Evolutionary conservation across 225 moss, liverwort and hornwort genomes (phyloP).

Genomic region (Sphagnum contortum): DNA sequence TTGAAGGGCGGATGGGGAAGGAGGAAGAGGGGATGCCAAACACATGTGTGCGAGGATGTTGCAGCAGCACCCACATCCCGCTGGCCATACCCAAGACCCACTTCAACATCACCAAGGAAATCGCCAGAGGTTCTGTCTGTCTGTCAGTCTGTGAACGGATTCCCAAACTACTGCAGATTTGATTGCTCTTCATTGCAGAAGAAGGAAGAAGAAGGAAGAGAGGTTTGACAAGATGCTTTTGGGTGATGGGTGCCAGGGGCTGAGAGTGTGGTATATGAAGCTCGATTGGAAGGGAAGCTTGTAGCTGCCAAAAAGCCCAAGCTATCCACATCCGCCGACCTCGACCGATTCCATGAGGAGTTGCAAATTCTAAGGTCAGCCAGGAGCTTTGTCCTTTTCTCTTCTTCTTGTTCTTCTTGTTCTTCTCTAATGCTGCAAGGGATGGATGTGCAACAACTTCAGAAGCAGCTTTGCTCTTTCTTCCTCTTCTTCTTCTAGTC

Average conservation of each 20-base stretch:
- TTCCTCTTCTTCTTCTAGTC: too few species aligned
- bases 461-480: too few species aligned
- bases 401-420: not conserved
- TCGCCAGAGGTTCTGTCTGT: conserved; percentile 36
- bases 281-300: conserved; percentile 28
- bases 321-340: conserved; percentile 39
- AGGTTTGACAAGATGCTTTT: conserved; percentile 6
- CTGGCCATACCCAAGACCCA: conserved; percentile 37
- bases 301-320: conserved; percentile 60
- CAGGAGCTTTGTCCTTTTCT: not conserved
- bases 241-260: conserved; percentile 23
- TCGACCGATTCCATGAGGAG: conserved; percentile 53
- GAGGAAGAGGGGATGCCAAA: not conserved
- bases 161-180: not conserved
- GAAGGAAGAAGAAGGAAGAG: conserved; percentile 1
- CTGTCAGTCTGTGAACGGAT: not conserved
- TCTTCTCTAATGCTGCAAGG: too few species aligned
- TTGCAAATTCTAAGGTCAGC: conserved; percentile 43
- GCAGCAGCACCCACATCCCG: conserved; percentile 31
- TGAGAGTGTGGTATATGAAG: conserved; percentile 57
- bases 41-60: conserved; percentile 57
- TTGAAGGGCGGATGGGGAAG: not conserved
- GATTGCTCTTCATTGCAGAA: not conserved
- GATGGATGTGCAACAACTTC: too few species aligned
- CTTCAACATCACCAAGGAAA: conserved; percentile 37